Conservation (phyloP, 768 basidiomycete species). For the Termitomyces sp. region DNA sequence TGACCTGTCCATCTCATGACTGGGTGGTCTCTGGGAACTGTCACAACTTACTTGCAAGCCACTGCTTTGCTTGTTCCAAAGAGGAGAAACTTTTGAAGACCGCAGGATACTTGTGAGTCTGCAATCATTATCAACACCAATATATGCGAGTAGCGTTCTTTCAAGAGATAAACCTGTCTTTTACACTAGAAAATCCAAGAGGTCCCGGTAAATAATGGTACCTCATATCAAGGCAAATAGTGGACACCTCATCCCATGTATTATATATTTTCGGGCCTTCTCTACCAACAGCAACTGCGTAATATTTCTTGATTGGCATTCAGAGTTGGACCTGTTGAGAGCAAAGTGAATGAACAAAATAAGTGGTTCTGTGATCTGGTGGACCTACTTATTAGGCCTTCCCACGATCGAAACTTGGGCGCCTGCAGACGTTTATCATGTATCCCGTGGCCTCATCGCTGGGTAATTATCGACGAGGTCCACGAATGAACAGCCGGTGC, state of each 20-base stretch:
- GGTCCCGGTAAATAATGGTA: neutral
- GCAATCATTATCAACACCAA: neutral
- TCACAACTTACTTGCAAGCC: slow-evolving; percentile 29
- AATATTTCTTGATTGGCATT: slow-evolving; percentile 42
- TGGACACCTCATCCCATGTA: slow-evolving; percentile 52
- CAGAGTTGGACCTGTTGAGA: neutral
- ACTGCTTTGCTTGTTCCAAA: slow-evolving; percentile 40
- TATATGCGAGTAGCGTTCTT: neutral
- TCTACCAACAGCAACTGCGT: slow-evolving; percentile 55
- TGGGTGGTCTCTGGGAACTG: neutral
- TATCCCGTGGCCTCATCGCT: no score
- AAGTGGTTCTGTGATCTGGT: neutral
- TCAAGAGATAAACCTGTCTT: slow-evolving; percentile 29
- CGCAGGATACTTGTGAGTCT: slow-evolving; percentile 54
- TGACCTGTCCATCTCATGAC: neutral
- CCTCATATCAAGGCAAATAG: neutral
- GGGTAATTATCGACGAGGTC: no score
- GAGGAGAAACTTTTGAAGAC: slow-evolving; percentile 44
- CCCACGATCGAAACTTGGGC: no score
- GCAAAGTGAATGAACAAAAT: neutral
- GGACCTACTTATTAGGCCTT: no score
- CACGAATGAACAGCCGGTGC: no score
- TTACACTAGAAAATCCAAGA: slow-evolving; percentile 32
- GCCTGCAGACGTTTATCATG: no score
- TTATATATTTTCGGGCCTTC: slow-evolving; percentile 52